A percentile compares a stretch with the other conserved stretches of the same genome.
phyloP scores from a whole-genome alignment of 495 filamentous ascomycete genomes.

The Parmelia sp. region DNA sequence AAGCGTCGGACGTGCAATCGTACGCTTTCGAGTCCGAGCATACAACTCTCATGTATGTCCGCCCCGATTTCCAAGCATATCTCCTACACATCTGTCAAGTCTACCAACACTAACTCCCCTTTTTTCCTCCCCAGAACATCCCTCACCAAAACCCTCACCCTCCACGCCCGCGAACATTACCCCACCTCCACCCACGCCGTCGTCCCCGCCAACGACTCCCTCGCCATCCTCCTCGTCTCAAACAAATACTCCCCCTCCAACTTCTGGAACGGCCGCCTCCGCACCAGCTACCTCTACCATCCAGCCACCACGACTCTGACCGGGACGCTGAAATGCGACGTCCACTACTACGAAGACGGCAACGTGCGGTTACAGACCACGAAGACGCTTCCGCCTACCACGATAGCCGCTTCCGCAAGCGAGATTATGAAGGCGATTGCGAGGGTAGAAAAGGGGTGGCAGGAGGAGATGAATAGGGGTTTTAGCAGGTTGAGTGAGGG shows the following conservation, averaged over 20 bases:
- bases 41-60: conserved; percentile 66
- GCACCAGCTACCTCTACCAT: conserved; percentile 74
- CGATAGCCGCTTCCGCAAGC: conserved; percentile 41
- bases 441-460: conserved; percentile 78
- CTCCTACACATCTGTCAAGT: neutral
- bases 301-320: conserved; percentile 55
- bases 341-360: conserved; percentile 99
- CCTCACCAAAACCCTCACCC: conserved; percentile 65
- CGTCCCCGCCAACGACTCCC: conserved; percentile 47
- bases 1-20: conserved; percentile 75
- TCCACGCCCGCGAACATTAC: conserved; percentile 87
- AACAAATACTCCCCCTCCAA: conserved; percentile 98
- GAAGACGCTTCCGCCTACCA: conserved; percentile 52
- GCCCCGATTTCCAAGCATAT: conserved; percentile 14
- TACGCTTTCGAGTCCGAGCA: conserved; percentile 74
- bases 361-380: conserved; percentile 87
- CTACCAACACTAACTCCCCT: neutral
- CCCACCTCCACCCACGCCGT: conserved; percentile 72
- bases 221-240: conserved; percentile 79
- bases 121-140: conserved; percentile 52
- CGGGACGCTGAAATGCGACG: conserved; percentile 72
- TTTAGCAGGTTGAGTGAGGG: conserved; percentile 87
- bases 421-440: conserved; percentile 71
- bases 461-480: conserved; percentile 88
- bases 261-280: conserved; percentile 98